Percentiles rank a stretch among this genome's conserved stretches.
Conservation (phyloP, 192 early-diverging fungal species). For the Coemansia sp. region DNA sequence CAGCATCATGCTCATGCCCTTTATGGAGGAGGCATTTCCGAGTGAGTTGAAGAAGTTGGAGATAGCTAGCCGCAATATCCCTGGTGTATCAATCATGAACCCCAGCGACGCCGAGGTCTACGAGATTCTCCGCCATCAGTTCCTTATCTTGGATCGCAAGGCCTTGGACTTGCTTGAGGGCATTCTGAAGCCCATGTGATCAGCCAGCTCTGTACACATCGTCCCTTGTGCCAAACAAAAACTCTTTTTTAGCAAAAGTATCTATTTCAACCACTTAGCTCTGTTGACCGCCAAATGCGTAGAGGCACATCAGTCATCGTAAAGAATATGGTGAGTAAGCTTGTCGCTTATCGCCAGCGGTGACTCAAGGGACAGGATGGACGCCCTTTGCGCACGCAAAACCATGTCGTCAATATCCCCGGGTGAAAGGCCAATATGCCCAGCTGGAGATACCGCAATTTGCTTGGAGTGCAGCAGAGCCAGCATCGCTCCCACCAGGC, state of each 20-base stretch:
- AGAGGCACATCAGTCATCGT: background rate
- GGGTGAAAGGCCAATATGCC: constrained; percentile 6
- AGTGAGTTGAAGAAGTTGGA: constrained; percentile 54
- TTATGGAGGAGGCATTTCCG: constrained; percentile 15
- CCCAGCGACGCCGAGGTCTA: constrained; percentile 68
- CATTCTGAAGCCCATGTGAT: constrained; percentile 51
- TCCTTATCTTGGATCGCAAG: constrained; percentile 64
- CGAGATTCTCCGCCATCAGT: constrained; percentile 65
- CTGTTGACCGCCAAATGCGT: background rate
- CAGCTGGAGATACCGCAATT: background rate
- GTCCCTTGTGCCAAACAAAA: background rate
- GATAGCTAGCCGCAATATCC: constrained; percentile 63
- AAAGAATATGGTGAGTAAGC: constrained; percentile 11
- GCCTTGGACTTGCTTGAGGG: constrained; percentile 62
- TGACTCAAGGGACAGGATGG: constrained; percentile 39
- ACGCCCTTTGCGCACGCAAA: constrained; percentile 32
- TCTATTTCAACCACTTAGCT: background rate
- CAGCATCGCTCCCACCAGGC: constrained; percentile 68
- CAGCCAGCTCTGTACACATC: background rate
- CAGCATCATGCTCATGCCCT: constrained; percentile 37
- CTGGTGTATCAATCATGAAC: constrained; percentile 57
- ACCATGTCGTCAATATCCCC: constrained; percentile 25
- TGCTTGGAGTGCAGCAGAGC: constrained; percentile 33
- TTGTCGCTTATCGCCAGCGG: constrained; percentile 25
- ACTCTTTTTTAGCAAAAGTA: too few relatives aligned